phyloP scores from a whole-genome alignment of 2,329 filamentous ascomycete species.

The Clonostachys rosea region DNA sequence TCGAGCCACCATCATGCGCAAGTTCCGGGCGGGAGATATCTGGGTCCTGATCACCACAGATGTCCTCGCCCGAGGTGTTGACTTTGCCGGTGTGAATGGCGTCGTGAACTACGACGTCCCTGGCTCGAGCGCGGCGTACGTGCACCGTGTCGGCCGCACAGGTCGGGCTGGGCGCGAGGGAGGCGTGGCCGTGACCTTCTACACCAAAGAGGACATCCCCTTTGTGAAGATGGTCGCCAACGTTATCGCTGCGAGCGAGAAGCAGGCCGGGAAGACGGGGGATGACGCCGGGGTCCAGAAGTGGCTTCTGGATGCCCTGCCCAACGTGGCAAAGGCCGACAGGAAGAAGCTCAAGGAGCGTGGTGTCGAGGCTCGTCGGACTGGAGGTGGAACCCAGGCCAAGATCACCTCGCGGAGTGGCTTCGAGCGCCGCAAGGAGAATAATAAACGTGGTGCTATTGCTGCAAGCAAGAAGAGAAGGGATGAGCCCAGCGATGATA shows the following conservation, averaged over 20 bases:
- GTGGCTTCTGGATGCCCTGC: constrained; percentile 86
- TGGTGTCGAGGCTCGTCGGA: constrained; percentile 69
- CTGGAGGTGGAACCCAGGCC: constrained; percentile 40
- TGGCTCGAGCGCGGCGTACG: constrained; percentile 82
- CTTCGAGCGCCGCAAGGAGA: constrained; percentile 65
- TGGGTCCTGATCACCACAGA: constrained; percentile 98
- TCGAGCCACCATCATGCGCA: constrained; percentile 78
- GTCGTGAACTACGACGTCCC: constrained; percentile 98
- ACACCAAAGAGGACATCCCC: constrained; percentile 90
- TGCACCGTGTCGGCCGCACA: constrained; percentile 89
- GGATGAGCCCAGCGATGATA: constrained; percentile 15
- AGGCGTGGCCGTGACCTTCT: constrained; percentile 88
- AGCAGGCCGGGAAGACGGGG: constrained; percentile 52
- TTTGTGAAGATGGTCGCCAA: constrained; percentile 89
- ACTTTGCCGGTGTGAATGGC: constrained; percentile 92
- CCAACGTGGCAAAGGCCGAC: constrained; percentile 77
- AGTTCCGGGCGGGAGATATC: constrained; percentile 86
- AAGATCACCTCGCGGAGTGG: constrained; percentile 82
- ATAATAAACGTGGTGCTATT: constrained; percentile 61
- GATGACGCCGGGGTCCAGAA: constrained; percentile 62
- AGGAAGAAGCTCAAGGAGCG: constrained; percentile 76
- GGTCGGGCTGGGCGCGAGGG: constrained; percentile 83
- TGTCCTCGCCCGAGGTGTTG: constrained; percentile 83
- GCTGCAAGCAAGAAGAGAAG: constrained; percentile 55
- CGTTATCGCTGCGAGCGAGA: constrained; percentile 81